Percentiles rank a stretch among this genome's conserved stretches.
Evolutionary conservation across 208 protist genomes (phyloP).

Genomic region (Wallacemonas rigidus): DNA sequence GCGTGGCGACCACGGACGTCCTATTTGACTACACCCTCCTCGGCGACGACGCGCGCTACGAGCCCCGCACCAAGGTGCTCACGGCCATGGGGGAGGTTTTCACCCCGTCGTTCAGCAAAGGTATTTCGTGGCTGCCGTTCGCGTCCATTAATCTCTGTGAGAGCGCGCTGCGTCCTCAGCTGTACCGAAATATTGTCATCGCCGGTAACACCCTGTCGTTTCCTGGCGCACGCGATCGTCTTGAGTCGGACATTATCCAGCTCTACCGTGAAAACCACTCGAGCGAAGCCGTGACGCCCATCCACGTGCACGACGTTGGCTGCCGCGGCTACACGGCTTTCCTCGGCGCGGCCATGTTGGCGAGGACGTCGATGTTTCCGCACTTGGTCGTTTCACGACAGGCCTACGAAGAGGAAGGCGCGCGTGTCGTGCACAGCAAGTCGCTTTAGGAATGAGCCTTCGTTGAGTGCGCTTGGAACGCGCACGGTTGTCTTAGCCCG

Average conservation of each 20-base stretch:
- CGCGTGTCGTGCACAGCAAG: constrained; percentile 89
- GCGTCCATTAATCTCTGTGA: constrained; percentile 93
- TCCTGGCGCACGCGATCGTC: constrained; percentile 68
- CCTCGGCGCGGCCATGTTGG: constrained; percentile 83
- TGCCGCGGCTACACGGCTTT: constrained; percentile 83
- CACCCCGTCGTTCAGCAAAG: constrained; percentile 81
- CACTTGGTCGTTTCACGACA: constrained; percentile 79
- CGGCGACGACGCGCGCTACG: constrained; percentile 39
- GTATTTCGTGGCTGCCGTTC: constrained; percentile 91
- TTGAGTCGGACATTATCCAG: constrained; percentile 89
- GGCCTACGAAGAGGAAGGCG: constrained; percentile 88
- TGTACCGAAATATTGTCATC: constrained; percentile 94
- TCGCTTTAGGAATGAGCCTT: constrained; percentile 39
- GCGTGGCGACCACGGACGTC: constrained; percentile 68
- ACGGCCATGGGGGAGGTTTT: constrained; percentile 87
- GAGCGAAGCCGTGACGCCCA: constrained; percentile 82
- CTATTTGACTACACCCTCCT: constrained; percentile 91
- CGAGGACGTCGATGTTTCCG: constrained; percentile 86
- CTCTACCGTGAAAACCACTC: constrained; percentile 86
- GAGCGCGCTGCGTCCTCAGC: constrained; percentile 78
- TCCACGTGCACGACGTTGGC: constrained; percentile 65
- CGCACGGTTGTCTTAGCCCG: no score
- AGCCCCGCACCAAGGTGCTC: constrained; percentile 73
- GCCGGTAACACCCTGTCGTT: constrained; percentile 92
- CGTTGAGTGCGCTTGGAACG: no score